A percentile compares a stretch with the other conserved stretches of the same genome.
Conservation (phyloP, 1,284 basidiomycete species). For the Earliella scabrosa region DNA sequence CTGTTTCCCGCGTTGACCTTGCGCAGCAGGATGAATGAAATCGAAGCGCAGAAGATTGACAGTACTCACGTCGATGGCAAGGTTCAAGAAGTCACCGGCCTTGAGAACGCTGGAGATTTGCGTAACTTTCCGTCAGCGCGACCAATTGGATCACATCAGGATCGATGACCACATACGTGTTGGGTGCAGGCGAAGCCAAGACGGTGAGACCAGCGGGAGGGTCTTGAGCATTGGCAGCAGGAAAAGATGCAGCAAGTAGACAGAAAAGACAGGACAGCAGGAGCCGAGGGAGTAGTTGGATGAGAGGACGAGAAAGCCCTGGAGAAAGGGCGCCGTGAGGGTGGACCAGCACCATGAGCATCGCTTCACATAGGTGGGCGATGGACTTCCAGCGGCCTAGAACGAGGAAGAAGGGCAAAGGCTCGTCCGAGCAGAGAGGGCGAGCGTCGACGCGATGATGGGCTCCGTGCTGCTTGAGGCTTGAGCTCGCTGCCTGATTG, state of each 20-base stretch:
- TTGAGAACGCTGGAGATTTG: slow-evolving; percentile 30
- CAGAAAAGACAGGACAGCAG: slow-evolving; percentile 18
- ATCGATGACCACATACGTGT: slow-evolving; percentile 44
- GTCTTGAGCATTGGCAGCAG: slow-evolving; percentile 30
- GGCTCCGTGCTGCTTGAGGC: too few relatives aligned
- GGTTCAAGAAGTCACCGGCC: slow-evolving; percentile 40
- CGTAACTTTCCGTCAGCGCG: neutral
- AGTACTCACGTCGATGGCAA: slow-evolving; percentile 49
- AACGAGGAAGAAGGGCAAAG: slow-evolving; percentile 3
- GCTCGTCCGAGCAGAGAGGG: slow-evolving; percentile 3
- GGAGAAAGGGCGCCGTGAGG: slow-evolving; percentile 17
- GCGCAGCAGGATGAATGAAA: slow-evolving; percentile 4
- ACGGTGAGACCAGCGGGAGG: slow-evolving; percentile 52
- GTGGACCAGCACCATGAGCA: slow-evolving; percentile 27
- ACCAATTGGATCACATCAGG: neutral
- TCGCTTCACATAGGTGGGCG: slow-evolving; percentile 23
- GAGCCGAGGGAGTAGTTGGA: slow-evolving; percentile 9
- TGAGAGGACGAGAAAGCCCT: slow-evolving; percentile 1
- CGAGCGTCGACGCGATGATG: neutral
- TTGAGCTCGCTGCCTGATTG: neutral
- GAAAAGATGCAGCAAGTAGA: slow-evolving; percentile 9
- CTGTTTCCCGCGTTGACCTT: slow-evolving; percentile 51
- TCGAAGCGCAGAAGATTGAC: neutral
- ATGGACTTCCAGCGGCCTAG: slow-evolving; percentile 20
- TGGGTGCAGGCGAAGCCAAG: slow-evolving; percentile 47